phyloP scores from a whole-genome alignment of 352 stramenopile species.

The Peronospora farinosa region DNA sequence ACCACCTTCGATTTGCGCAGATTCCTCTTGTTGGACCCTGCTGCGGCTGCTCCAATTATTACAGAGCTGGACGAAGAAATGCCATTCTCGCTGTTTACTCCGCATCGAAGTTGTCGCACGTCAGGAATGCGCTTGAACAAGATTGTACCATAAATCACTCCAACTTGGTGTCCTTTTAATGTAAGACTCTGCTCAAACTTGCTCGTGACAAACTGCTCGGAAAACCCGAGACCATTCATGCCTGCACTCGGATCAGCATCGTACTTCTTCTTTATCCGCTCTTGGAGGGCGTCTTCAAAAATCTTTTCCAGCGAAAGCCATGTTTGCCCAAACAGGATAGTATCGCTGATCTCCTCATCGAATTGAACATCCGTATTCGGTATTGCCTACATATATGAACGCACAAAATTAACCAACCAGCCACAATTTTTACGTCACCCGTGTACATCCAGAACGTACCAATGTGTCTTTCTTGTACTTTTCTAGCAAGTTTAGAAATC shows the following conservation, averaged over 20 bases:
- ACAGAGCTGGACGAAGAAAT: slow-evolving; percentile 86
- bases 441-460: slow-evolving; percentile 23
- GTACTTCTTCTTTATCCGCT: slow-evolving; percentile 75
- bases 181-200: slow-evolving; percentile 85
- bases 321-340: slow-evolving; percentile 79
- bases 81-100: slow-evolving; percentile 83
- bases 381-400: slow-evolving; percentile 17
- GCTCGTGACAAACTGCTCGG: slow-evolving; percentile 74
- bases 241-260: slow-evolving; percentile 37
- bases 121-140: slow-evolving; percentile 87
- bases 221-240: slow-evolving; percentile 52
- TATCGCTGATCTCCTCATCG: slow-evolving; percentile 81
- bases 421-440: background rate
- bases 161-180: slow-evolving; percentile 82
- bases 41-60: slow-evolving; percentile 60
- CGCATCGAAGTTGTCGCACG: slow-evolving; percentile 77
- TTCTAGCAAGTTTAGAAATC: slow-evolving; percentile 74
- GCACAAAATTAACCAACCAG: background rate
- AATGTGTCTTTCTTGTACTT: slow-evolving; percentile 81
- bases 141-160: slow-evolving; percentile 82
- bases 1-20: slow-evolving; percentile 69
- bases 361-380: slow-evolving; percentile 50
- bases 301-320: slow-evolving; percentile 86
- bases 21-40: slow-evolving; percentile 61
- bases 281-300: slow-evolving; percentile 84